Evolutionary conservation across 179 eudicot species (phyloP).

Genomic region (Heliamphora ciliata): DNA sequence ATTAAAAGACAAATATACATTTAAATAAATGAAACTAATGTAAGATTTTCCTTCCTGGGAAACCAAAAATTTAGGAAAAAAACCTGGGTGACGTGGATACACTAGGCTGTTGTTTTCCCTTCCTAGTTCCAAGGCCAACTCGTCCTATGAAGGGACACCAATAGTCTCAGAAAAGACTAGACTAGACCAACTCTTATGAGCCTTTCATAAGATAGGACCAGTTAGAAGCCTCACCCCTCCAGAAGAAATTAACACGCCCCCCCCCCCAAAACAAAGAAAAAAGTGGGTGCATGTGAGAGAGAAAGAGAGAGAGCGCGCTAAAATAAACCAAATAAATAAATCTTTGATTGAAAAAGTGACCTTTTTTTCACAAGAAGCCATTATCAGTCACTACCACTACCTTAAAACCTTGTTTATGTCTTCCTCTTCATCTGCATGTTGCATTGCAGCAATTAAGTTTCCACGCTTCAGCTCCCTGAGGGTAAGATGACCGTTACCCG

Average conservation of each 20-base stretch:
- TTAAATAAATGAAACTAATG: background rate
- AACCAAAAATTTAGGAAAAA: background rate
- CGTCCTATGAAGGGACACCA: background rate
- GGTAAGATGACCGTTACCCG: conserved; percentile 79
- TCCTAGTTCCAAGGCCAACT: background rate
- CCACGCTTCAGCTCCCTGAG: conserved; percentile 94
- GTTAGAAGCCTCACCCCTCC: background rate
- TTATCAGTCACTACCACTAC: conserved; percentile 26
- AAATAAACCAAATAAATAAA: background rate
- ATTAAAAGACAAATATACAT: background rate
- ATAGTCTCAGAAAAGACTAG: background rate
- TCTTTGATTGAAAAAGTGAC: background rate
- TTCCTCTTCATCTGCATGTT: conserved; percentile 97
- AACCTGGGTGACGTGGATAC: background rate
- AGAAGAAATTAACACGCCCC: background rate
- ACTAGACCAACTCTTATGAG: background rate
- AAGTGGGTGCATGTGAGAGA: background rate
- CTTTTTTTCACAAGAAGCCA: background rate
- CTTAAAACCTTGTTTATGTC: conserved; percentile 95
- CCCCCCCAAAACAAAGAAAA: background rate
- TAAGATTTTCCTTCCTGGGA: background rate
- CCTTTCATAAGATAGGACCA: background rate
- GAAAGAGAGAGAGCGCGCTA: background rate
- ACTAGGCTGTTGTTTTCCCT: background rate
- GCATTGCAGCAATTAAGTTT: conserved; percentile 84